phyloP scores from a whole-genome alignment of 768 basidiomycete genomes.

The Mycena albidolilacea region DNA sequence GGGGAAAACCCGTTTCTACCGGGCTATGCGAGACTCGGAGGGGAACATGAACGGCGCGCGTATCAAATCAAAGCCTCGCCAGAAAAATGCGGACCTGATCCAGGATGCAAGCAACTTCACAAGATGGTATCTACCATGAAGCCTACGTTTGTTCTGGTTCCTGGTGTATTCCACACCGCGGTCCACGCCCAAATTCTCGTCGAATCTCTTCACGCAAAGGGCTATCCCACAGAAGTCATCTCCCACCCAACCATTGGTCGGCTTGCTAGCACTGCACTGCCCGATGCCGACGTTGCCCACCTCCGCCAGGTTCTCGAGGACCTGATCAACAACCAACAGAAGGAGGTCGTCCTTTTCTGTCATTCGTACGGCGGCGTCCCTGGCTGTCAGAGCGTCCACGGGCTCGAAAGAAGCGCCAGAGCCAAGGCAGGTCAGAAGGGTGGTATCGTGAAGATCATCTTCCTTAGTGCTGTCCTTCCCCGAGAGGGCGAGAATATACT shows the following conservation, averaged over 20 bases:
- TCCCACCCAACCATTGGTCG: neutral
- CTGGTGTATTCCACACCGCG: slow-evolving; percentile 6
- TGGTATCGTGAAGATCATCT: slow-evolving; percentile 14
- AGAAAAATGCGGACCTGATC: too few relatives aligned
- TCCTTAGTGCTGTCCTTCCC: neutral
- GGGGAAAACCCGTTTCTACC: too few relatives aligned
- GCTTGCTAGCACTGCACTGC: slow-evolving; percentile 2
- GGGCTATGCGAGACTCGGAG: too few relatives aligned
- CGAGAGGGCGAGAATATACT: slow-evolving; percentile 1
- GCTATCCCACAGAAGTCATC: slow-evolving; percentile 6
- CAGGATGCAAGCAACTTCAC: neutral
- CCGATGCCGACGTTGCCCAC: slow-evolving; percentile 3
- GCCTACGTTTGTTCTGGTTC: slow-evolving; percentile 13
- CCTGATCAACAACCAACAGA: slow-evolving; percentile 5
- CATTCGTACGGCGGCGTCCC: slow-evolving; percentile 20
- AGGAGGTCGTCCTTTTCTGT: slow-evolving; percentile 9
- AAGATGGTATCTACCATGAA: neutral
- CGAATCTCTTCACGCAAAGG: slow-evolving; percentile 4
- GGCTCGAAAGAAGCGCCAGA: slow-evolving; percentile 15
- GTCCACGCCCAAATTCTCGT: neutral
- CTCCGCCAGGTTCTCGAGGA: slow-evolving; percentile 1
- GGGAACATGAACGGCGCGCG: too few relatives aligned
- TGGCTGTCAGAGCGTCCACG: slow-evolving; percentile 7
- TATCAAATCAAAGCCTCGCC: too few relatives aligned
- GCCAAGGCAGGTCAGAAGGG: neutral